Base-by-base conservation (phyloP, 176 grass and related monocot species). In the Avena sativa region DNA sequence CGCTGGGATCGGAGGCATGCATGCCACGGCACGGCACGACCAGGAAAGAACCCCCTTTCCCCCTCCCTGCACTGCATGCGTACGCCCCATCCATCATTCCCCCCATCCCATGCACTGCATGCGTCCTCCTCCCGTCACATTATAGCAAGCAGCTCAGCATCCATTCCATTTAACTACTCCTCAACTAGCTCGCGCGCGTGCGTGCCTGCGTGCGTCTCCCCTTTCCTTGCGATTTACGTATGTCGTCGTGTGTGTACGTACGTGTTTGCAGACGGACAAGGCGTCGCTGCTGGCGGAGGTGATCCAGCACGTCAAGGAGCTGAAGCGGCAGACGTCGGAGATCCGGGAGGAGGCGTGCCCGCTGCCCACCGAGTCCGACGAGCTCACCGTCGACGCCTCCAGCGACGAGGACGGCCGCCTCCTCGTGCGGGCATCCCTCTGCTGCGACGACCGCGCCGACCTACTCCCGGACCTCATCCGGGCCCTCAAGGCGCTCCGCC, bases 401-500 rank as follows among this genome's bases (percentile, higher is more conserved):
- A 96, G 86, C 79, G 90, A 95, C 81, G 93, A 96, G n/a, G 87
- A 95, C 46, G 92, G 92, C 79, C 85, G 91, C 26, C 83, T 92
- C 40, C 16, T 99, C 23, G 88, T 99, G 71, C 90, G 91, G 56
- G 94, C 97, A 2, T 94, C 97, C 11, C 69, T 99, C 84, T 99
- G 97, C 86, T 99, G 97, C 87, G 94, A 99, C 63, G 97, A 99
- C 91, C 94, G 97, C 78, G 79, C 94, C 32, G 97, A 99, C 85
- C 94, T 99, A 21, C 89, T 97, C 7, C 92, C 97, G 2, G 97
- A 99, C 87, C 97, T 99, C 78, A 93, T 99, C 86, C 91, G 89
- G 68, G 89, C 97, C 21, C 93, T 99, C 81, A 94, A 95, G 75
- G 84, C 91, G 76, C 91, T 99, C 80, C 93, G 81, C 44, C 94